Evolutionary conservation across 345 rosid genomes (phyloP), one percentile per base, ranked within the genome.

Genomic region (Arabidopsis thaliana): DNA sequence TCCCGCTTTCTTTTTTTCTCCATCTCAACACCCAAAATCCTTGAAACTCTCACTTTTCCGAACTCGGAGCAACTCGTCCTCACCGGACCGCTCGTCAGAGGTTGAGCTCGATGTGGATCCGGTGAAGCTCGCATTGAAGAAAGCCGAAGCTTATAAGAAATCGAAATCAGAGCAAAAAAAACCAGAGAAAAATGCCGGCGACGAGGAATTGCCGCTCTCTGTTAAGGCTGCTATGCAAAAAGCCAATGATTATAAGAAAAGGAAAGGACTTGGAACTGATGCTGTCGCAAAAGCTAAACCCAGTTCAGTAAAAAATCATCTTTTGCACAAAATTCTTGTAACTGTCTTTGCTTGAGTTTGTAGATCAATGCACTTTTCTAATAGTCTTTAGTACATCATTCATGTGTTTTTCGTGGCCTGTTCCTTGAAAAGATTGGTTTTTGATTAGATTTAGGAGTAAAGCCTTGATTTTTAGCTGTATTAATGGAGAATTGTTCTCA

Each of bases 81-180:
- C 85, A 9, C 53, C 76, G 5, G 78, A 72, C 11, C 8, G 68
- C 3, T 51, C 80, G 8, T 61, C 79, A 25, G 83, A 73, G 46
- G 69, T 67, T 33, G 71, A 72, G 30, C 67, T 82, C 48, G 73
- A 78, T 7, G 80, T 78, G 0, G 95, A 86, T 73, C 88, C 87
- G 5, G 85, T 87, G 4, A 89, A 85, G 76, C 87, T 89, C n/a
- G 91, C 98, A 4, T 84, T 85, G 63, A 86, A 84, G 81, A 91
- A 79, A 81, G 92, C 89, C 0, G 81, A 80, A 80, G 85, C 86
- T 1, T 89, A 87, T 56, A 85, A 71, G 83, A 82, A 84, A 65
- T 57, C 69, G 2, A 75, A 74, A 57, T 10, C 56, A 1, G 76
- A 77, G 71, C 70, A 25, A 52, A 22, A n/a, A 24, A 42, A 9